Evolutionary conservation across 805 yeast genomes (phyloP).

Genomic region (Metschnikowia arizonensis): DNA sequence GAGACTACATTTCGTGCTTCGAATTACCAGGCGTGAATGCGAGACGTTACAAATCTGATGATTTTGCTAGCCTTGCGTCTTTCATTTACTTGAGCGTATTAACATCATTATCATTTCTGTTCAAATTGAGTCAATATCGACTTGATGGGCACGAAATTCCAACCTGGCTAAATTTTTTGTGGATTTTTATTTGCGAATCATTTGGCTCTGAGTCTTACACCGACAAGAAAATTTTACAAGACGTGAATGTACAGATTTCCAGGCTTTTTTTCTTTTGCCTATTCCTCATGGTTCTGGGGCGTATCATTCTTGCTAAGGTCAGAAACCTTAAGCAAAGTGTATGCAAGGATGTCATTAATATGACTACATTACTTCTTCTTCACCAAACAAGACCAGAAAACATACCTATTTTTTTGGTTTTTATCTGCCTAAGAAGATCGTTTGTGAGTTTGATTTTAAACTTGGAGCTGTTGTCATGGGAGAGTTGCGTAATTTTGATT

Average conservation of each 20-base stretch:
- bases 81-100: slow-evolving; percentile 47
- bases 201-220: slow-evolving; percentile 20
- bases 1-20: slow-evolving; percentile 22
- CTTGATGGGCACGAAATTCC: slow-evolving; percentile 58
- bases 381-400: slow-evolving; percentile 53
- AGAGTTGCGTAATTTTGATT: slow-evolving; percentile 17
- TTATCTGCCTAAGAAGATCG: slow-evolving; percentile 25
- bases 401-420: slow-evolving; percentile 51
- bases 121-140: slow-evolving; percentile 51
- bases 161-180: slow-evolving; percentile 21
- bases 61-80: slow-evolving; percentile 30
- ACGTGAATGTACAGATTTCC: slow-evolving; percentile 25
- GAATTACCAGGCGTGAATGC: slow-evolving; percentile 9
- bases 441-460: slow-evolving; percentile 11
- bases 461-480: slow-evolving; percentile 16
- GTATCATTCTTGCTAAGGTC: slow-evolving; percentile 26
- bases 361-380: slow-evolving; percentile 42
- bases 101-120: slow-evolving; percentile 43
- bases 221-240: slow-evolving; percentile 21
- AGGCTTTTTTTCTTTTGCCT: slow-evolving; percentile 20
- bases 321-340: slow-evolving; percentile 22
- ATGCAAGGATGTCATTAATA: slow-evolving; percentile 32
- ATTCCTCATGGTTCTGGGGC: slow-evolving; percentile 24
- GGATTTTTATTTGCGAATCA: slow-evolving; percentile 28
- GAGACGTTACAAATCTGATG: slow-evolving; percentile 10